Conservation (phyloP, 768 basidiomycete genomes). For the Mrakia gelida region DNA sequence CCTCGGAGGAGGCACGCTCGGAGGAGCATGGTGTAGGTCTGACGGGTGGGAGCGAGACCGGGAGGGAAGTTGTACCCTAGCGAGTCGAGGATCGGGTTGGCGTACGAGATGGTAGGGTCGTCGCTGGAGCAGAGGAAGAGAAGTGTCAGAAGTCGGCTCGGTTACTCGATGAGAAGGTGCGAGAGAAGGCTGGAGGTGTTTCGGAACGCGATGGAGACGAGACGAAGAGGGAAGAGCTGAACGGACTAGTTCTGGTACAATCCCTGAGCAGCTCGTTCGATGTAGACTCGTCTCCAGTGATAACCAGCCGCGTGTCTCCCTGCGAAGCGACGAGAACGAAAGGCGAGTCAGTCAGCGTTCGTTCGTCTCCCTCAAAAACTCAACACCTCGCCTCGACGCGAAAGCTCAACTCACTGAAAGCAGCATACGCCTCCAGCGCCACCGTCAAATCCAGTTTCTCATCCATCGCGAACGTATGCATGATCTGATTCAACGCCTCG, state of each 20-base stretch:
- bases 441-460: constrained; percentile 23
- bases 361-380: too few relatives aligned
- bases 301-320: constrained; percentile 28
- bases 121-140: constrained; percentile 14
- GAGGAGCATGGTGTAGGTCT: constrained; percentile 66
- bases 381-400: not conserved
- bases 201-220: not conserved
- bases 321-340: not conserved
- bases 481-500: constrained; percentile 21
- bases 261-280: constrained; percentile 23
- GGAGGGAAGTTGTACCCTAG: constrained; percentile 51
- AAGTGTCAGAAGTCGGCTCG: too few relatives aligned
- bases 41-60: constrained; percentile 55
- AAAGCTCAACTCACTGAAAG: constrained; percentile 1
- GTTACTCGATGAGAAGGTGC: too few relatives aligned
- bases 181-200: not conserved
- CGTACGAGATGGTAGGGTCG: constrained; percentile 26
- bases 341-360: not conserved
- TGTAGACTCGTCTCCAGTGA: constrained; percentile 27
- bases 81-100: constrained; percentile 28
- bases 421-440: constrained; percentile 28
- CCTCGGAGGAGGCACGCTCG: constrained; percentile 70
- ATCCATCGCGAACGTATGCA: constrained; percentile 26
- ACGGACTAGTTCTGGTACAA: constrained; percentile 26
- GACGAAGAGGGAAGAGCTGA: not conserved